Percentiles rank a stretch among this genome's conserved stretches.
Evolutionary conservation across 1,284 basidiomycete species (phyloP).

Genomic region (Sphaerobolus stellatus): DNA sequence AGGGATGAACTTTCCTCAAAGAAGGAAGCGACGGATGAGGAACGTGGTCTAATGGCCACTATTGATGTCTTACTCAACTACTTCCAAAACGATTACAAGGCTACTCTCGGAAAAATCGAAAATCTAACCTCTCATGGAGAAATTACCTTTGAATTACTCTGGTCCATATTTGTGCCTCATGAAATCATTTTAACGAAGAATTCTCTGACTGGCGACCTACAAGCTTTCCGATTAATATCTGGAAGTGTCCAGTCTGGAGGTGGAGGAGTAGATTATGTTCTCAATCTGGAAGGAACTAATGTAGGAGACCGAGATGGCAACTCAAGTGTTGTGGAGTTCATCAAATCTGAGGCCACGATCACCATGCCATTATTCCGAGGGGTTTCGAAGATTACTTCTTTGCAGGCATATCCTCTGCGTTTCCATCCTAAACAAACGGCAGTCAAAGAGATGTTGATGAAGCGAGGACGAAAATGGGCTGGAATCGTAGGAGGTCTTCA

Average conservation of each 20-base stretch:
- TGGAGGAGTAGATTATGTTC: slow-evolving; percentile 33
- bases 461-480: slow-evolving; percentile 53
- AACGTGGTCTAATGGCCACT: slow-evolving; percentile 40
- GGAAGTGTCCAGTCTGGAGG: slow-evolving; percentile 27
- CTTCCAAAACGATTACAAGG: slow-evolving; percentile 46
- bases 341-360: slow-evolving; percentile 42
- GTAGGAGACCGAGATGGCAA: slow-evolving; percentile 32
- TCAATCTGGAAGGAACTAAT: slow-evolving; percentile 49
- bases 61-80: slow-evolving; percentile 47
- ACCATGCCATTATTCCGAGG: slow-evolving; percentile 45
- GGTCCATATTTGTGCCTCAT: slow-evolving; percentile 52
- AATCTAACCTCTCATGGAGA: slow-evolving; percentile 50
- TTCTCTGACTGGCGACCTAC: slow-evolving; percentile 51
- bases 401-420: slow-evolving; percentile 51
- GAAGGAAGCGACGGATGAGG: slow-evolving; percentile 35
- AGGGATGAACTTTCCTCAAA: slow-evolving; percentile 38
- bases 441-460: slow-evolving; percentile 38
- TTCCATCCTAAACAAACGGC: slow-evolving; percentile 44
- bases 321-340: slow-evolving; percentile 35
- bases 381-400: slow-evolving; percentile 44
- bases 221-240: slow-evolving; percentile 44
- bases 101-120: slow-evolving; percentile 44
- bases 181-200: slow-evolving; percentile 49
- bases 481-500: slow-evolving; percentile 46
- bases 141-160: slow-evolving; percentile 55